A percentile compares a stretch with the other conserved stretches of the same genome.
phyloP scores from a whole-genome alignment of 352 stramenopile species.

The Globisporangium paddicum region DNA sequence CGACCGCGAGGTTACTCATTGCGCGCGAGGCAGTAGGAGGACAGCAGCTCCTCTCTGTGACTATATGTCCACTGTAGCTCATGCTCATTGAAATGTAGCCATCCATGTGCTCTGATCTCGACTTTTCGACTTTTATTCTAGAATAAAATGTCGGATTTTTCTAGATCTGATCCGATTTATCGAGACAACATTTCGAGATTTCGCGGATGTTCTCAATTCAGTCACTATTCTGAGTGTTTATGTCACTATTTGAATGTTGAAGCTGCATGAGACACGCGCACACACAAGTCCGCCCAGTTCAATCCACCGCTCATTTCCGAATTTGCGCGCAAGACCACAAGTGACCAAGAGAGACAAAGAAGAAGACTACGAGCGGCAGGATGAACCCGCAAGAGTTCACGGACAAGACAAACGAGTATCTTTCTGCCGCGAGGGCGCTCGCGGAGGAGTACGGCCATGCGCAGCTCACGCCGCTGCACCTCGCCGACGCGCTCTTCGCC shows the following conservation, averaged over 20 bases:
- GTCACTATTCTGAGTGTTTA: background rate
- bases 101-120: no score
- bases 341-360: background rate
- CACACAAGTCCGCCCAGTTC: background rate
- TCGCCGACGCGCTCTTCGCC: constrained; percentile 64
- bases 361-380: constrained; percentile 9
- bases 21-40: background rate
- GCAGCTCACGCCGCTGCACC: constrained; percentile 70
- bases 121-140: background rate
- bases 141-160: background rate
- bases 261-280: background rate
- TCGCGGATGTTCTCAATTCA: background rate
- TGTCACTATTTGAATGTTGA: background rate
- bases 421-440: constrained; percentile 40
- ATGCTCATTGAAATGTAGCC: no score
- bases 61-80: background rate
- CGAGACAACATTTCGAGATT: background rate
- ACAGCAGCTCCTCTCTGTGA: background rate
- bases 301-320: background rate
- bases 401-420: constrained; percentile 70
- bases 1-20: background rate
- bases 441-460: constrained; percentile 68
- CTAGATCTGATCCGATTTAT: background rate
- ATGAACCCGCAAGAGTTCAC: constrained; percentile 80
- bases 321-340: constrained; percentile 3